These are phyloP conservation scores for Asterionellopsis glacialis DNA, from an alignment of 108 stramenopile species.

Conservation along the genomic window DNA sequence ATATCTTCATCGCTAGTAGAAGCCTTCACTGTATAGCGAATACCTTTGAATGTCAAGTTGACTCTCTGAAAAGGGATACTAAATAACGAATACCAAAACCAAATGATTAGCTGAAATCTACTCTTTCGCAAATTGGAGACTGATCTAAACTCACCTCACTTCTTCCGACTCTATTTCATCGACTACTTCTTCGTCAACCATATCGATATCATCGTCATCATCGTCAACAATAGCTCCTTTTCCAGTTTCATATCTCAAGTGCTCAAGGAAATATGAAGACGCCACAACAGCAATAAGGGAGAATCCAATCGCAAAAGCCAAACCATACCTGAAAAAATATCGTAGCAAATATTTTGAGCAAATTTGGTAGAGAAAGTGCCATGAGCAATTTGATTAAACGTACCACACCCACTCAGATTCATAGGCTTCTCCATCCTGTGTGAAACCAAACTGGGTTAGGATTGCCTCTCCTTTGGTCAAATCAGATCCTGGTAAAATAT, in stretches of 20 bases:
- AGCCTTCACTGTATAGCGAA: slow-evolving; percentile 51
- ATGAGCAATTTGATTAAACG: not conserved
- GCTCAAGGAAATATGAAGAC: slow-evolving; percentile 2
- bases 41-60: slow-evolving; percentile 57
- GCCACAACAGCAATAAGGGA: slow-evolving; percentile 7
- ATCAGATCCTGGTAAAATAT: slow-evolving; percentile 8
- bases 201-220: slow-evolving; percentile 12
- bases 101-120: no score
- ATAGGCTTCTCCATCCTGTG: slow-evolving; percentile 22
- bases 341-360: not conserved
- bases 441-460: slow-evolving; percentile 36
- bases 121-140: no score
- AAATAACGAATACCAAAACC: no score
- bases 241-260: slow-evolving; percentile 18
- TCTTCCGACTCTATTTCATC: not conserved
- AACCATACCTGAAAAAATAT: slow-evolving; percentile 5
- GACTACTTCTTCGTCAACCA: not conserved
- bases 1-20: slow-evolving; percentile 56
- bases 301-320: slow-evolving; percentile 10
- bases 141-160: no score
- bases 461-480: slow-evolving; percentile 45
- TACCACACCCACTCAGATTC: slow-evolving; percentile 22
- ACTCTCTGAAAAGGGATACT: slow-evolving; percentile 30
- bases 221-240: slow-evolving; percentile 5
- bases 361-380: not conserved